Evolutionary conservation across 768 basidiomycete species (phyloP).

Genomic region (Psilocybe subaeruginosa): DNA sequence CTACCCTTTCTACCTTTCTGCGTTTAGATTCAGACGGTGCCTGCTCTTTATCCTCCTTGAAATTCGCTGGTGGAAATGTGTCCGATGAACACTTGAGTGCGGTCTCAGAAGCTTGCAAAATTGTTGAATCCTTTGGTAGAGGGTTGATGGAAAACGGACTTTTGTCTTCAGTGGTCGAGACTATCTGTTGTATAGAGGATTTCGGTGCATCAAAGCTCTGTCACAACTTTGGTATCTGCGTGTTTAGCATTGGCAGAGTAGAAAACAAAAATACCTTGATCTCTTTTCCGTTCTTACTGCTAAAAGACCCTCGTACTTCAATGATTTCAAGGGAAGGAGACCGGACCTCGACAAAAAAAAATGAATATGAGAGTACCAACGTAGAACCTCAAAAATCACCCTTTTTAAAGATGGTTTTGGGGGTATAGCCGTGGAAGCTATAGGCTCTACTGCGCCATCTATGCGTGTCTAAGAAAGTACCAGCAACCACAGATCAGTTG

Average conservation of each 20-base stretch:
- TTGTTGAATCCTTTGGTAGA: too few relatives aligned
- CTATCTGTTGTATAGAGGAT: neutral
- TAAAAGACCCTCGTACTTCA: neutral
- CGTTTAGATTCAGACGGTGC: neutral
- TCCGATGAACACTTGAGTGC: too few relatives aligned
- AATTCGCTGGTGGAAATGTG: too few relatives aligned
- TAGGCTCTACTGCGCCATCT: neutral
- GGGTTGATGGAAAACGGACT: too few relatives aligned
- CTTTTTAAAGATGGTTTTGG: neutral
- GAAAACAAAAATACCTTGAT: too few relatives aligned
- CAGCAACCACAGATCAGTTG: neutral
- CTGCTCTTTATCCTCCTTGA: neutral
- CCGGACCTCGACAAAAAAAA: constrained; percentile 1
- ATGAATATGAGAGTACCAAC: neutral
- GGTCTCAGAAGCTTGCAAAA: too few relatives aligned
- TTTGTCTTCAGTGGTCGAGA: too few relatives aligned
- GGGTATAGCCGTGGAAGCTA: neutral
- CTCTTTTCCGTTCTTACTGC: neutral
- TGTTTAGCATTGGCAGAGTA: too few relatives aligned
- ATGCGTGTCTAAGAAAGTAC: neutral
- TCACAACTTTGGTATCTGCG: neutral
- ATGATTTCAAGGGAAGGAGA: constrained; percentile 14
- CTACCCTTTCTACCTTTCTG: neutral
- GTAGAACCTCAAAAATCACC: neutral
- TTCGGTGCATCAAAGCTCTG: neutral